Evolutionary conservation across 495 filamentous ascomycete genomes (phyloP).

Genomic region (Xylaria sp.): DNA sequence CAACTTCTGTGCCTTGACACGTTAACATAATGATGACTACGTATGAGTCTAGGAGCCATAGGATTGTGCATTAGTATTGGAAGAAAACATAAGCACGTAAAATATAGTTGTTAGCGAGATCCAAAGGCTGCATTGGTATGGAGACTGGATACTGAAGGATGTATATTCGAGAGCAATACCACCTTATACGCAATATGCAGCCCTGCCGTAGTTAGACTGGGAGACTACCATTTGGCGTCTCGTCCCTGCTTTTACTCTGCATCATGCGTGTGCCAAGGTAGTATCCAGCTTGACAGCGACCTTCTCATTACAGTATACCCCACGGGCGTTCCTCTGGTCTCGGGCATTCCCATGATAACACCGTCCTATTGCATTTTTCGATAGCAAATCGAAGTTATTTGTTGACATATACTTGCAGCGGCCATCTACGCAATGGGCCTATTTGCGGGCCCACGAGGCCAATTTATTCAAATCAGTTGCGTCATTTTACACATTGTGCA

Average conservation of each 20-base stretch:
- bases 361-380: constrained; percentile 1
- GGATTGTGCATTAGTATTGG: neutral
- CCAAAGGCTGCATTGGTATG: neutral
- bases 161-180: constrained; percentile 8
- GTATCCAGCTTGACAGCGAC: constrained; percentile 15
- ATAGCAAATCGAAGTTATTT: constrained; percentile 10
- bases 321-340: neutral
- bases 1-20: neutral
- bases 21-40: neutral
- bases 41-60: neutral
- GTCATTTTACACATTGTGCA: constrained; percentile 17
- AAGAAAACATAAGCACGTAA: neutral
- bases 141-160: neutral
- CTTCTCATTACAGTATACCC: constrained; percentile 16
- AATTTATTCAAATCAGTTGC: constrained; percentile 23
- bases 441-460: neutral
- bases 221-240: neutral
- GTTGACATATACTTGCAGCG: constrained; percentile 25
- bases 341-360: constrained; percentile 2
- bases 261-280: constrained; percentile 17
- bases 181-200: constrained; percentile 22
- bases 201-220: constrained; percentile 10
- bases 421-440: neutral
- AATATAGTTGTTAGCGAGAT: neutral
- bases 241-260: constrained; percentile 9